Evolutionary conservation across 2,329 filamentous ascomycete species (phyloP).

Genomic region (Emmonsia crescens): DNA sequence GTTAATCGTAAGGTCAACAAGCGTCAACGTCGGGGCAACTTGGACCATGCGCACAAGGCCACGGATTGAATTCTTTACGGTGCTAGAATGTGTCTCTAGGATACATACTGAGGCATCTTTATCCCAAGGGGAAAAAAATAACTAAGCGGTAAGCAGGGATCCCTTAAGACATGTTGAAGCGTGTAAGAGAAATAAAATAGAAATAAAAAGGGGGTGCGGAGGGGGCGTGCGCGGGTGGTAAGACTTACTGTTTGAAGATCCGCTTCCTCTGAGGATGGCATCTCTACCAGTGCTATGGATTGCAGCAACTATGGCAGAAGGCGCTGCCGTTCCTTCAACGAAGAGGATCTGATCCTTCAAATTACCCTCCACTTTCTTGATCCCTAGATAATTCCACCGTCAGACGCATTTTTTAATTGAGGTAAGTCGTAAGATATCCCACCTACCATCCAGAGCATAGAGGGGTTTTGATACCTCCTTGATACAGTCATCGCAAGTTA

Average conservation of each 20-base stretch:
- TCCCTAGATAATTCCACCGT: slow-evolving; percentile 41
- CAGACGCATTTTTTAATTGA: neutral
- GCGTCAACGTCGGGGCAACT: slow-evolving; percentile 63
- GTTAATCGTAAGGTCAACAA: slow-evolving; percentile 78
- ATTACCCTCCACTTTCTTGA: slow-evolving; percentile 72
- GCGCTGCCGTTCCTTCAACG: slow-evolving; percentile 78
- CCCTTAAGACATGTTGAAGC: neutral
- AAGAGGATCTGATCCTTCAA: slow-evolving; percentile 73
- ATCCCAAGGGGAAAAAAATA: neutral
- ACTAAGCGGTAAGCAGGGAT: slow-evolving; percentile 4
- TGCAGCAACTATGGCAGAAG: slow-evolving; percentile 76
- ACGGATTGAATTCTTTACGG: slow-evolving; percentile 57
- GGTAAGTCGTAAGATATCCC: slow-evolving; percentile 3
- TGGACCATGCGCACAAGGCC: slow-evolving; percentile 92
- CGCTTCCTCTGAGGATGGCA: slow-evolving; percentile 85
- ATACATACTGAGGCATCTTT: slow-evolving; percentile 79
- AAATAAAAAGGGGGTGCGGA: slow-evolving; percentile 4
- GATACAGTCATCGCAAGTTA: slow-evolving; percentile 83
- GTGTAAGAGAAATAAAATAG: neutral
- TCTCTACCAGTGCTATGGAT: slow-evolving; percentile 86
- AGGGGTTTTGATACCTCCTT: slow-evolving; percentile 73
- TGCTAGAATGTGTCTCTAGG: slow-evolving; percentile 66
- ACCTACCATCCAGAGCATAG: slow-evolving; percentile 56
- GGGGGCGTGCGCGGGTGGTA: neutral
- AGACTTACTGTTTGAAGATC: slow-evolving; percentile 62